These are phyloP conservation scores for Ephemerocybe angulata DNA, from an alignment of 768 basidiomycete species.

Conservation along the genomic window DNA sequence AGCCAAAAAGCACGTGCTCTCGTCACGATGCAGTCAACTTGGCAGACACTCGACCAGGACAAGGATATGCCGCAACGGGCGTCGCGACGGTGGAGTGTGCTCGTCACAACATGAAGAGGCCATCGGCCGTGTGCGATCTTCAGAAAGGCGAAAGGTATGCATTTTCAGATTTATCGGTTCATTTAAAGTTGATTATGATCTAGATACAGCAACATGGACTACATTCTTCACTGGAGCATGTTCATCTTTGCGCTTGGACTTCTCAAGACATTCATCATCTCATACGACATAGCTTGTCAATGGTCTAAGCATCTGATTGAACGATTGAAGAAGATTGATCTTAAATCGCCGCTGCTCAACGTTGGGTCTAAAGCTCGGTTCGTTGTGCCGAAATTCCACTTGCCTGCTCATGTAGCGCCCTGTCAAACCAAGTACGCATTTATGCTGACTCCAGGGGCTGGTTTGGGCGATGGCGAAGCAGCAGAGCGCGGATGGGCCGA, in stretches of 20 bases:
- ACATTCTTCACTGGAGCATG: constrained; percentile 13
- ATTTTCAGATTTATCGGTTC: neutral
- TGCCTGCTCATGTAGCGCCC: constrained; percentile 18
- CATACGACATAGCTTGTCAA: constrained; percentile 31
- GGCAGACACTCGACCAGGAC: constrained; percentile 15
- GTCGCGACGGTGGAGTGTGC: constrained; percentile 26
- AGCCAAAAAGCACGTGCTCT: constrained; percentile 21
- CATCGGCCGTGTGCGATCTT: constrained; percentile 26
- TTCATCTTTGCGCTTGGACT: neutral
- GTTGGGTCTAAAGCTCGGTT: neutral
- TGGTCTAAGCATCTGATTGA: constrained; percentile 11
- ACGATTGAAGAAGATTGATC: constrained; percentile 4
- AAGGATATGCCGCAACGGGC: constrained; percentile 23
- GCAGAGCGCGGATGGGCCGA: constrained; percentile 30
- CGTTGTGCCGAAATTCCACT: constrained; percentile 27
- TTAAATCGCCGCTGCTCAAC: neutral
- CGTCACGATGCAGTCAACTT: constrained; percentile 14
- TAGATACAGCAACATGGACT: constrained; percentile 31
- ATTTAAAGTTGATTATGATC: neutral
- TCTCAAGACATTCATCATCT: constrained; percentile 14
- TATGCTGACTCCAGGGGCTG: constrained; percentile 21
- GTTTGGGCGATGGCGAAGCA: constrained; percentile 33
- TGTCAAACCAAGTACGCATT: constrained; percentile 25
- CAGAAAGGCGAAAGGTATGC: constrained; percentile 32
- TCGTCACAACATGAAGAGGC: constrained; percentile 28